Evolutionary conservation across 2,329 filamentous ascomycete genomes (phyloP).

Genomic region (Penicillium sclerotiorum): DNA sequence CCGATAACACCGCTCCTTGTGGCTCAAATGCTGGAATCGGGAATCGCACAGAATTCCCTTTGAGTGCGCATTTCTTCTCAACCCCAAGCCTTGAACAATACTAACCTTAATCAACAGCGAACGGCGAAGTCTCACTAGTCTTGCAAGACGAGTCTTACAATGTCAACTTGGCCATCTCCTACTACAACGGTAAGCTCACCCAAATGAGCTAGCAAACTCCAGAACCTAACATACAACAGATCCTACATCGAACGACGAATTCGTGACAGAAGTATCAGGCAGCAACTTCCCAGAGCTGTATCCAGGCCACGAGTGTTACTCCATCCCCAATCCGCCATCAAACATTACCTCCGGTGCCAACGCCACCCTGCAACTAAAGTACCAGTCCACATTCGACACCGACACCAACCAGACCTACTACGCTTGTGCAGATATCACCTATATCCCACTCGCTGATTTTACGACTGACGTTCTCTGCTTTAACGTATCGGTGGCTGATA

Average conservation of each 20-base stretch:
- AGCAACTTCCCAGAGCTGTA: slow-evolving; percentile 41
- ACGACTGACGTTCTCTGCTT: slow-evolving; percentile 48
- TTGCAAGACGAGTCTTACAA: slow-evolving; percentile 61
- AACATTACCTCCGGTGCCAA: slow-evolving; percentile 43
- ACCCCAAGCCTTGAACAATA: background rate
- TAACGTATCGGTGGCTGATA: slow-evolving; percentile 45
- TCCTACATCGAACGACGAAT: slow-evolving; percentile 44
- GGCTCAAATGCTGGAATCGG: slow-evolving; percentile 53
- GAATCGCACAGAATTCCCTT: slow-evolving; percentile 60
- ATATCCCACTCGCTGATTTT: slow-evolving; percentile 45
- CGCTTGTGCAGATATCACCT: slow-evolving; percentile 52
- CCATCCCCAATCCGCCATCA: slow-evolving; percentile 39
- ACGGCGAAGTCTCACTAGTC: slow-evolving; percentile 58
- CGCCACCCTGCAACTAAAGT: slow-evolving; percentile 51
- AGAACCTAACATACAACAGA: slow-evolving; percentile 29
- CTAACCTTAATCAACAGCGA: slow-evolving; percentile 44
- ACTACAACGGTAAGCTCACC: slow-evolving; percentile 50
- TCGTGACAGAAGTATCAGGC: slow-evolving; percentile 33
- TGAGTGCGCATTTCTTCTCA: slow-evolving; percentile 45
- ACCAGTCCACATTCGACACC: slow-evolving; percentile 45
- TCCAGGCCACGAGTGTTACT: slow-evolving; percentile 50
- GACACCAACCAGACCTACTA: slow-evolving; percentile 50
- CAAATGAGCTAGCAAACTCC: background rate
- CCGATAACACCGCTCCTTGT: slow-evolving; percentile 62
- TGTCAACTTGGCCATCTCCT: slow-evolving; percentile 58